Evolutionary conservation across 2,329 filamentous ascomycete species (phyloP), one percentile per base, ranked within the genome.

Genomic region (Cadophora sp.): DNA sequence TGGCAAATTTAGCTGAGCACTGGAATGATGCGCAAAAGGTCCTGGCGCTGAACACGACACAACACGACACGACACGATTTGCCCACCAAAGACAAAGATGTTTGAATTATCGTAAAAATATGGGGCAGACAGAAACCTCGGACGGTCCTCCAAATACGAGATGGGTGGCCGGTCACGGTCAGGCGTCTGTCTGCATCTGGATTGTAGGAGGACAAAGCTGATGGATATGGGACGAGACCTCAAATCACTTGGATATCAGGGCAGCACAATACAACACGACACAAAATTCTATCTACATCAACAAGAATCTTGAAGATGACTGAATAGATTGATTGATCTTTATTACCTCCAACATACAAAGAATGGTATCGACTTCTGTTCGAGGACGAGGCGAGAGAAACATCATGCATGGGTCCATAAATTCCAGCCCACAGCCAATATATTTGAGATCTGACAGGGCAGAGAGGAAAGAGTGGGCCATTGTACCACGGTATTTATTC

Each of bases 101-200:
- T 53, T 7, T 31, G 7, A 55, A 29, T 29, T 55, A 19, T 55
- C 51, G 51, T 31, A 55, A 31, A 55, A 55, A 31, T 55, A 55
- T 31, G n/a, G 29, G 55, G 9, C 55, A 58, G 55, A 55, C 55
- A 58, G 55, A 55, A 31, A 55, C 51, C 51, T 55, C 51, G 51
- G 51, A 55, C 51, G 51, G 51, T 55, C n/a, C 51, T 55, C n/a
- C 51, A 31, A 55, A 55, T 55, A 55, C 51, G 51, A 55, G 51
- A 55, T 55, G 27, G 8, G 50, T 53, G 50, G 7, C 50, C 50
- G 50, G 24, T 37, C 34, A 37, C 34, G 34, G 27, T 16, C 26
- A 55, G 26, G 51, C 51, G 51, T 55, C 51, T 55, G 51, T 55
- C 51, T 55, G 51, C 16, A 31, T 29, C 5, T 19, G 51, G 51